Evolutionary conservation across 2,329 filamentous ascomycete genomes (phyloP), one percentile per base, ranked within the genome.

Genomic region (Hortaea werneckii): DNA sequence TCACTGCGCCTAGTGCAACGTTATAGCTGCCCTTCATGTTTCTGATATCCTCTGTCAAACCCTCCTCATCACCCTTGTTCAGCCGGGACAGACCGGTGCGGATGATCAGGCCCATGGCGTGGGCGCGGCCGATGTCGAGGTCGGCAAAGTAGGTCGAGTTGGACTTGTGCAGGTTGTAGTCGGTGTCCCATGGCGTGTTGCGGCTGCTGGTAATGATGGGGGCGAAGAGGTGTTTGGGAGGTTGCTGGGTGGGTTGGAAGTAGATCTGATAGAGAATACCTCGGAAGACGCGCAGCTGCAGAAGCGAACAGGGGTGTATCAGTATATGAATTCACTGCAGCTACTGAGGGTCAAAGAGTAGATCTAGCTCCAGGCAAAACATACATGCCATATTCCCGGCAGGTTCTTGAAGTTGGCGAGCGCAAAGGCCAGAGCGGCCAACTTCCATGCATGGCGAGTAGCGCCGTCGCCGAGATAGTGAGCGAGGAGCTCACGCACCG

Each of bases 71-170:
- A 9, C 64, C 64, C 9, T 51, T 43, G 35, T 65, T 63, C 11
- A 65, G 50, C 9, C 63, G 50, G 2, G 61, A 61, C 34, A 75
- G 67, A 2, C 65, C 71, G 12, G 66, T 69, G 10, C 69, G 65
- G 32, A 75, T 65, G 1, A 75, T 54, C 1, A 65, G 65, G 6
- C 80, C 83, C 44, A 94, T 79, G 6, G 92, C 78, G 53, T 94
- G 85, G 0, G 85, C 85, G 46, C 92, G 84, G 35, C 83, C 80
- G 49, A 90, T 77, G 66, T 94, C 88, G 54, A 94, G 79, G 65
- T 94, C 87, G 54, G 80, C 73, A 62, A 94, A 94, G 71, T 94
- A 94, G 29, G 88, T 94, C 56, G 78, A 80, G 69, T 88, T 87
- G 50, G 81, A 82, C 64, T 89, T 88, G 74, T 90, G 85, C 38